phyloP scores from a whole-genome alignment of 768 basidiomycete genomes.

The Suillus ampliporus region DNA sequence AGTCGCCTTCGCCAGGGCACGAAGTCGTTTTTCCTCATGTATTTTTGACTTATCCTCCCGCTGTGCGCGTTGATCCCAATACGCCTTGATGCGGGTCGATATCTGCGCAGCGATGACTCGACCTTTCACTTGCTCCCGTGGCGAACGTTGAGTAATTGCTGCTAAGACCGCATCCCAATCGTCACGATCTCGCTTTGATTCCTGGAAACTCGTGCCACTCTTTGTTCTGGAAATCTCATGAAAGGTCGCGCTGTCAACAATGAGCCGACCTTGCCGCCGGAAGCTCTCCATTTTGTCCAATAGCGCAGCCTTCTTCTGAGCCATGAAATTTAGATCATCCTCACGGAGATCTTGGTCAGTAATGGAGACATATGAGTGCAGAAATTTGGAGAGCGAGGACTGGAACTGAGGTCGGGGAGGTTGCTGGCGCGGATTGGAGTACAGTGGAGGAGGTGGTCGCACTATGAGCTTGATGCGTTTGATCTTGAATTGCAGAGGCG shows the following conservation, averaged over 20 bases:
- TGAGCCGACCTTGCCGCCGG: slow-evolving; percentile 53
- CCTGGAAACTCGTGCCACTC: slow-evolving; percentile 14
- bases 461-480: slow-evolving; percentile 73
- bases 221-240: slow-evolving; percentile 7
- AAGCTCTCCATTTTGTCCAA: slow-evolving; percentile 50
- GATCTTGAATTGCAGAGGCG: slow-evolving; percentile 35
- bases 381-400: slow-evolving; percentile 58
- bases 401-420: slow-evolving; percentile 58
- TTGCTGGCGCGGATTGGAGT: slow-evolving; percentile 72
- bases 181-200: slow-evolving; percentile 43
- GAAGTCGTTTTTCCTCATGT: slow-evolving; percentile 71
- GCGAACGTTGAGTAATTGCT: slow-evolving; percentile 41
- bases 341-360: slow-evolving; percentile 54
- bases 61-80: slow-evolving; percentile 75
- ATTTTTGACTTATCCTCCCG: slow-evolving; percentile 62
- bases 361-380: slow-evolving; percentile 66
- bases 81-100: slow-evolving; percentile 66
- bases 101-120: slow-evolving; percentile 57
- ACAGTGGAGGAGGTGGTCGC: slow-evolving; percentile 59
- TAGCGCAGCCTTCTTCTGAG: slow-evolving; percentile 48
- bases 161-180: slow-evolving; percentile 66
- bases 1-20: slow-evolving; percentile 72
- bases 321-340: slow-evolving; percentile 43
- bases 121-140: slow-evolving; percentile 33
- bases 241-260: slow-evolving; percentile 40